These are phyloP conservation scores for Leccinum angustisporum DNA, from an alignment of 1,284 basidiomycete genomes.

Conservation along the genomic window DNA sequence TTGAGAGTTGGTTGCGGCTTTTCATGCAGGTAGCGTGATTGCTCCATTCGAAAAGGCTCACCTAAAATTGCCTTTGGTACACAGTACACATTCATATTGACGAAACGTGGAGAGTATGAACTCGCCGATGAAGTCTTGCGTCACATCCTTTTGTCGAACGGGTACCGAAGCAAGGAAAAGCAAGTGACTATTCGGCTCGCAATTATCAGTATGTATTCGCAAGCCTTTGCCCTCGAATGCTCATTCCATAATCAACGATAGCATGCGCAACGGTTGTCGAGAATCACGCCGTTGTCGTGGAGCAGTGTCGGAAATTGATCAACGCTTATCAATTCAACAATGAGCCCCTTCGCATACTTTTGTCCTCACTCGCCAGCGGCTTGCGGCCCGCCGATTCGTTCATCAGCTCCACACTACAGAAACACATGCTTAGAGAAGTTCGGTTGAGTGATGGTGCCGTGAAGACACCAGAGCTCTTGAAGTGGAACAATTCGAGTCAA, in stretches of 20 bases:
- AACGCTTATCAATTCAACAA: constrained; percentile 76
- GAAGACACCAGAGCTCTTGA: constrained; percentile 56
- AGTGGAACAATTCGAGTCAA: constrained; percentile 55
- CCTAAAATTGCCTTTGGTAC: not conserved
- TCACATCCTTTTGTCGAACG: constrained; percentile 77
- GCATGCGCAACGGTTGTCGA: constrained; percentile 69
- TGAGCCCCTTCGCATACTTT: constrained; percentile 74
- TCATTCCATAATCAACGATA: constrained; percentile 30
- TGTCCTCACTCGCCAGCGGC: constrained; percentile 70
- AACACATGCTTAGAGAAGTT: constrained; percentile 79
- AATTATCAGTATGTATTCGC: constrained; percentile 58
- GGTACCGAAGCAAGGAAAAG: constrained; percentile 63
- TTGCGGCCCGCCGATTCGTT: constrained; percentile 70
- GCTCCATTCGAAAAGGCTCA: not conserved
- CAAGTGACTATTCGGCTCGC: constrained; percentile 75
- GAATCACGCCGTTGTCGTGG: constrained; percentile 59
- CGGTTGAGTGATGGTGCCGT: constrained; percentile 62
- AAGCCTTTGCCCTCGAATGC: not conserved
- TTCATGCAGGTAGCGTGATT: constrained; percentile 72
- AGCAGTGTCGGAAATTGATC: constrained; percentile 74
- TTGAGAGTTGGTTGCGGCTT: constrained; percentile 84
- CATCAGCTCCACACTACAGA: constrained; percentile 74
- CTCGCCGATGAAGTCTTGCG: constrained; percentile 77
- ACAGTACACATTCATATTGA: constrained; percentile 85
- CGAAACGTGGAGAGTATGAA: constrained; percentile 63